Evolutionary conservation across 2,329 filamentous ascomycete genomes (phyloP).

Genomic region (Chlorencoelia australis): DNA sequence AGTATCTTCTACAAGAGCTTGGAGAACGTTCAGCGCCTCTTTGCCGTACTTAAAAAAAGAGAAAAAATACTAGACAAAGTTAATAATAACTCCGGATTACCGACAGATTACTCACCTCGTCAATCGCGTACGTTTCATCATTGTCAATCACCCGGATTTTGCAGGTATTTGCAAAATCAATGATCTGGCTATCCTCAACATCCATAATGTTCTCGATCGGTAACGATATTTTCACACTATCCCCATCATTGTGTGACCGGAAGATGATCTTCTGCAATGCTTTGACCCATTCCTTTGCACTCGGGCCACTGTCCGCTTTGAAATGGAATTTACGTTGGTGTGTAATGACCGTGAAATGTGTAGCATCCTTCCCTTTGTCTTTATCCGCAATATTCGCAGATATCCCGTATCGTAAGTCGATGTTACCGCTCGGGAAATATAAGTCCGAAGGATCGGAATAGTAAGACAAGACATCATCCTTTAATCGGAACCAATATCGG

Average conservation of each 20-base stretch:
- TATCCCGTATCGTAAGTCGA: constrained; percentile 85
- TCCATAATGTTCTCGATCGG: constrained; percentile 85
- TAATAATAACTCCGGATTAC: constrained; percentile 14
- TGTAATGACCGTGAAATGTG: constrained; percentile 72
- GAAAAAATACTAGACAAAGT: constrained; percentile 73
- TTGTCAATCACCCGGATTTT: constrained; percentile 90
- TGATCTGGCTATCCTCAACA: constrained; percentile 81
- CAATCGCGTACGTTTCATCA: constrained; percentile 87
- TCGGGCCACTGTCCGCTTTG: constrained; percentile 75
- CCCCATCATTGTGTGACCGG: constrained; percentile 87
- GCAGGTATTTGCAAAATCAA: constrained; percentile 87
- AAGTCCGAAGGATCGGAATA: constrained; percentile 74
- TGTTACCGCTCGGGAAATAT: constrained; percentile 86
- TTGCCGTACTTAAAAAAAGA: constrained; percentile 84
- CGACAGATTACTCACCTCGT: constrained; percentile 53
- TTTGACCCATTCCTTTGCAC: constrained; percentile 95
- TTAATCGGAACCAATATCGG: constrained; percentile 87
- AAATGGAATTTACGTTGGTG: constrained; percentile 79
- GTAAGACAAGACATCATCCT: constrained; percentile 86
- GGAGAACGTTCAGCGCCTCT: constrained; percentile 72
- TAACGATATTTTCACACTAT: constrained; percentile 91
- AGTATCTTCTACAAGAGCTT: constrained; percentile 26
- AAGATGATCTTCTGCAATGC: constrained; percentile 91
- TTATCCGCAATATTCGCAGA: constrained; percentile 72
- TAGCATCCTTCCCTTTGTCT: constrained; percentile 59